Percentiles rank a stretch among this genome's conserved stretches.
These are phyloP conservation scores for Termitomyces titanicus DNA, from an alignment of 768 basidiomycete genomes.

Conservation along the genomic window DNA sequence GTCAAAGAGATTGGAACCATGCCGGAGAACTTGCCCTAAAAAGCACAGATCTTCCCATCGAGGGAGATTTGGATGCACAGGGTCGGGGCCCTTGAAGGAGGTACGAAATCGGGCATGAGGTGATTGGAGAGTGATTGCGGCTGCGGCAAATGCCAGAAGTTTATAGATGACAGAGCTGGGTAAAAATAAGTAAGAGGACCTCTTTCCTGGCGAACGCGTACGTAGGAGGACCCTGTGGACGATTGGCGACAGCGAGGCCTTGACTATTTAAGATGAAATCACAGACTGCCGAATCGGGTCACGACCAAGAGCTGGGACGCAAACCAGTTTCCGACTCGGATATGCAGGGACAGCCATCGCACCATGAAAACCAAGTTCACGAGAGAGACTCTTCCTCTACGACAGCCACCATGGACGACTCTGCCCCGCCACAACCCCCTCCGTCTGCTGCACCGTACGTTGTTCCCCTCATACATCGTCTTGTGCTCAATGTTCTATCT, in stretches of 20 bases:
- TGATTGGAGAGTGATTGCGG: slow-evolving; percentile 9
- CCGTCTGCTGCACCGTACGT: slow-evolving; percentile 19
- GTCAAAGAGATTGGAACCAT: background rate
- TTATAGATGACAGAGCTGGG: slow-evolving; percentile 9
- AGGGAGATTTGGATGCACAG: slow-evolving; percentile 5
- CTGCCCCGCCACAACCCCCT: slow-evolving; percentile 4
- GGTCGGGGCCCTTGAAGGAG: slow-evolving; percentile 8
- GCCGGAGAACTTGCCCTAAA: slow-evolving; percentile 7
- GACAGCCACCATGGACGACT: slow-evolving; percentile 16
- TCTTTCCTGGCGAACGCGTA: slow-evolving; percentile 1
- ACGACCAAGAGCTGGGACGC: slow-evolving; percentile 8
- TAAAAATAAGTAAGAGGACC: slow-evolving; percentile 11
- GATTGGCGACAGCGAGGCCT: slow-evolving; percentile 4
- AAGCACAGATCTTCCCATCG: slow-evolving; percentile 14
- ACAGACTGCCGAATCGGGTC: slow-evolving; percentile 12
- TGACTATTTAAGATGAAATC: slow-evolving; percentile 7
- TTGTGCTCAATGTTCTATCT: background rate
- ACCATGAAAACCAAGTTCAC: slow-evolving; percentile 14
- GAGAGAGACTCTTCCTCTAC: slow-evolving; percentile 9
- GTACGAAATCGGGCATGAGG: slow-evolving; percentile 5
- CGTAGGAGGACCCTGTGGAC: slow-evolving; percentile 4
- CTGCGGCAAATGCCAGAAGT: slow-evolving; percentile 13
- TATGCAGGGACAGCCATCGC: slow-evolving; percentile 10
- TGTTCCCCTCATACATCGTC: background rate
- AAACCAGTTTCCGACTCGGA: slow-evolving; percentile 16